phyloP scores from a whole-genome alignment of 192 early-diverging fungal genomes.

The Linnemannia schmuckeri region DNA sequence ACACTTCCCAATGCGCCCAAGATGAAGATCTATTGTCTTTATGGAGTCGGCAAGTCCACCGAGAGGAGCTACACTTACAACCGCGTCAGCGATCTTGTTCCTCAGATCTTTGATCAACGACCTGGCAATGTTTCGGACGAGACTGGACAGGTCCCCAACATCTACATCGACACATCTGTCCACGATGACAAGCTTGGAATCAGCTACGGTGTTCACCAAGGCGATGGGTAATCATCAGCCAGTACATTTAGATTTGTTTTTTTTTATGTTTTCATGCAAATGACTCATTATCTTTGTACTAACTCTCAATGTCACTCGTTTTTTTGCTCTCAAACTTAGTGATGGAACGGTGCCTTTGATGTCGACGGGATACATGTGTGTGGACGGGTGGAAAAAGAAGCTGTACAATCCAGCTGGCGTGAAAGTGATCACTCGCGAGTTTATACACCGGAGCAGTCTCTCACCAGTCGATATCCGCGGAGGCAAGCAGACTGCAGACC shows the following conservation, averaged over 20 bases:
- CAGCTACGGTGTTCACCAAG: slow-evolving; percentile 75
- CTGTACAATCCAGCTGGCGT: slow-evolving; percentile 87
- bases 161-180: slow-evolving; percentile 68
- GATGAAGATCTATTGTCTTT: slow-evolving; percentile 87
- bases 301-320: neutral
- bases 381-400: slow-evolving; percentile 82
- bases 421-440: slow-evolving; percentile 81
- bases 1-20: slow-evolving; percentile 76
- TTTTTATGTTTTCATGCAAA: neutral
- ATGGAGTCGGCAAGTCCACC: slow-evolving; percentile 83
- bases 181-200: slow-evolving; percentile 71
- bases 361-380: slow-evolving; percentile 91
- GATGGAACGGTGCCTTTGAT: slow-evolving; percentile 92
- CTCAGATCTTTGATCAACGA: slow-evolving; percentile 46
- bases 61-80: slow-evolving; percentile 90
- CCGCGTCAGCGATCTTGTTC: slow-evolving; percentile 35
- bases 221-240: slow-evolving; percentile 69
- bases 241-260: neutral
- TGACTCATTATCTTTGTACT: neutral
- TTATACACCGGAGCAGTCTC: slow-evolving; percentile 66
- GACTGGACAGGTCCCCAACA: slow-evolving; percentile 29
- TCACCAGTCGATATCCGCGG: slow-evolving; percentile 78
- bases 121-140: slow-evolving; percentile 45
- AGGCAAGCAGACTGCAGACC: slow-evolving; percentile 82
- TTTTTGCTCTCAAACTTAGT: slow-evolving; percentile 44